phyloP scores from a whole-genome alignment of 2,329 filamentous ascomycete genomes.

The Colletotrichum tropicicola region DNA sequence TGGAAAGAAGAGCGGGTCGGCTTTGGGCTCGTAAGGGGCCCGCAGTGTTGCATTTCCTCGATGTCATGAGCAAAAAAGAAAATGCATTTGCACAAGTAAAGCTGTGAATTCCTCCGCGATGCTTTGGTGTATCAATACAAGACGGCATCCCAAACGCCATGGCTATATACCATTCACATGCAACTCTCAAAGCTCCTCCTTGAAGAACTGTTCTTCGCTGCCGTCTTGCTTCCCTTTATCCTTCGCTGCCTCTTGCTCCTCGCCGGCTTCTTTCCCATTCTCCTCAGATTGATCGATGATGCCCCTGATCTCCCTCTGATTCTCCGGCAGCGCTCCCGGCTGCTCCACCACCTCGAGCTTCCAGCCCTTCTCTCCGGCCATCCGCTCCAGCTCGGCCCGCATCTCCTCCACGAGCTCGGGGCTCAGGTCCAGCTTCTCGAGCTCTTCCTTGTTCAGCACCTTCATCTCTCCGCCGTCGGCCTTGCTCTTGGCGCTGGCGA shows the following conservation, averaged over 20 bases:
- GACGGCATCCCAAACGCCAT: slow-evolving; percentile 26
- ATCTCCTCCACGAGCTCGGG: slow-evolving; percentile 75
- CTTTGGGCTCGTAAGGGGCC: no score
- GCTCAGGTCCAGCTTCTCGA: slow-evolving; percentile 74
- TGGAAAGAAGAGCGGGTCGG: no score
- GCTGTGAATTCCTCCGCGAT: background rate
- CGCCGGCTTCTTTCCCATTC: slow-evolving; percentile 33
- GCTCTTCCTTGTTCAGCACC: slow-evolving; percentile 70
- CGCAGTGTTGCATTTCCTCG: no score
- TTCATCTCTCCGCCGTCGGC: slow-evolving; percentile 70
- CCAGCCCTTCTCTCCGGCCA: slow-evolving; percentile 79
- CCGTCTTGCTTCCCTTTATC: slow-evolving; percentile 10
- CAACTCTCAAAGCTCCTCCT: slow-evolving; percentile 56
- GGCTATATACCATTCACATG: slow-evolving; percentile 4
- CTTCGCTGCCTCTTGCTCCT: slow-evolving; percentile 26
- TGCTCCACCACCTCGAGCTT: slow-evolving; percentile 81
- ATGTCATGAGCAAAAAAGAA: no score
- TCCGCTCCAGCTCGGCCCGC: slow-evolving; percentile 71
- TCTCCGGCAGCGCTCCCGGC: slow-evolving; percentile 53
- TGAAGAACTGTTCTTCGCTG: slow-evolving; percentile 59
- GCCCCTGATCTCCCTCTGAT: slow-evolving; percentile 70
- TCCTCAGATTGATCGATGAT: slow-evolving; percentile 67
- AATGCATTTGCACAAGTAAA: background rate
- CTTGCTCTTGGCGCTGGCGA: slow-evolving; percentile 55
- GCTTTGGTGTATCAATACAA: slow-evolving; percentile 7